Conservation (phyloP, 2,329 filamentous ascomycete species). For the Tolypocladium album region DNA sequence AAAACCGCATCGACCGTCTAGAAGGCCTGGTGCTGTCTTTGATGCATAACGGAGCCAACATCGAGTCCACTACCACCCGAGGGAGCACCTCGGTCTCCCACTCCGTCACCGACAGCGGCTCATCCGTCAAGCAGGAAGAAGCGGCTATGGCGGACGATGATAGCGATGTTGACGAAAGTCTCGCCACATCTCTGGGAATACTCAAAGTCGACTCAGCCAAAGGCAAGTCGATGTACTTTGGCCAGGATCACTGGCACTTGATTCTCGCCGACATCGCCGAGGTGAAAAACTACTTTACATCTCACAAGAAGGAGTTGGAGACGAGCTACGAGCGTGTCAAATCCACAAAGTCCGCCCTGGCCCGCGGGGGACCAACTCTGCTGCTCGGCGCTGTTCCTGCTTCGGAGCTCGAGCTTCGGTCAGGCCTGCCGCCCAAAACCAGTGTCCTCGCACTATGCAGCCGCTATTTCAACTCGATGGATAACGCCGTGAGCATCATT, state of each 20-base stretch:
- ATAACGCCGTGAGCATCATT: constrained; percentile 61
- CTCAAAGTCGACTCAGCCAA: constrained; percentile 72
- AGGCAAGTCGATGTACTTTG: constrained; percentile 70
- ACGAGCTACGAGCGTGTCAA: constrained; percentile 69
- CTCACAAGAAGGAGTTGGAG: constrained; percentile 82
- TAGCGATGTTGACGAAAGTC: constrained; percentile 58
- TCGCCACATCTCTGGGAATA: constrained; percentile 66
- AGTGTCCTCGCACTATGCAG: constrained; percentile 77
- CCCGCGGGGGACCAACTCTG: constrained; percentile 60
- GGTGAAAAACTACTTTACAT: constrained; percentile 81
- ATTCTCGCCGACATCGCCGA: constrained; percentile 77
- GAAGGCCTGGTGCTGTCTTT: constrained; percentile 85
- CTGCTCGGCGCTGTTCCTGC: constrained; percentile 65
- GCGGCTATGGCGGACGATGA: constrained; percentile 48
- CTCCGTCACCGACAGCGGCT: constrained; percentile 30
- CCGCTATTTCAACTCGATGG: constrained; percentile 80
- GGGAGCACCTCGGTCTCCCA: constrained; percentile 23
- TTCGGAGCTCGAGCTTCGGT: constrained; percentile 66
- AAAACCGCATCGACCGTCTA: constrained; percentile 91
- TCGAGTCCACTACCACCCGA: constrained; percentile 27
- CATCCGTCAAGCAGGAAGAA: constrained; percentile 40
- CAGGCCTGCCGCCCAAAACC: constrained; percentile 68
- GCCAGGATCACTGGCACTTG: constrained; percentile 74
- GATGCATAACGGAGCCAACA: constrained; percentile 71
- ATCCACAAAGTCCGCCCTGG: constrained; percentile 50